A percentile compares a stretch with the other conserved stretches of the same genome.
Conservation (phyloP, 441 rosid species). For the Jatropha multifida region DNA sequence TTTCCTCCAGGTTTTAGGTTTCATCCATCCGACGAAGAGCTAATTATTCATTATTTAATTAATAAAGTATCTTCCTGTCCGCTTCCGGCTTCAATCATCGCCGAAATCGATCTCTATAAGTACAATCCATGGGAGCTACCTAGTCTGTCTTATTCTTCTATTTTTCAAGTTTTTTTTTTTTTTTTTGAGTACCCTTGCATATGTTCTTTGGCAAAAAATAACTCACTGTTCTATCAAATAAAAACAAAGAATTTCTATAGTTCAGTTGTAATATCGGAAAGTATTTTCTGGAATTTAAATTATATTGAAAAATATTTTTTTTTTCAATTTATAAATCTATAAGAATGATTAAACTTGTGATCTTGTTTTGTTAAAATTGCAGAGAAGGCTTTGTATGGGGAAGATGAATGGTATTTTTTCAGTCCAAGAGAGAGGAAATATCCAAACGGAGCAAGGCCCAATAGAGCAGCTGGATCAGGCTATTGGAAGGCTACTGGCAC, state of each 20-base stretch:
- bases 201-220: too few species aligned
- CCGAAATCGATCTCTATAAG: slow-evolving; percentile 47
- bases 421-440: slow-evolving; percentile 54
- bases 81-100: slow-evolving; percentile 45
- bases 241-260: too few species aligned
- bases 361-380: background rate
- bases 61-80: slow-evolving; percentile 43
- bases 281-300: too few species aligned
- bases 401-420: slow-evolving; percentile 55
- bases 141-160: slow-evolving; percentile 20
- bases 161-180: background rate
- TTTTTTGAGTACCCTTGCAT: too few species aligned
- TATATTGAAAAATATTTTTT: too few species aligned
- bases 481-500: slow-evolving; percentile 60
- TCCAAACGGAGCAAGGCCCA: slow-evolving; percentile 56
- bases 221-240: too few species aligned
- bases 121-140: slow-evolving; percentile 60
- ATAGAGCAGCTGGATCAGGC: slow-evolving; percentile 50
- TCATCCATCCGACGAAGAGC: slow-evolving; percentile 65
- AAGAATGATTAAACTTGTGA: background rate
- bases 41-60: slow-evolving; percentile 47
- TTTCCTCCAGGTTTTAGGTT: slow-evolving; percentile 65
- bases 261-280: too few species aligned
- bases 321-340: too few species aligned
- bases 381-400: slow-evolving; percentile 54